Conservation (phyloP, 2,329 filamentous ascomycete species). For the Ceratocystis harringtonii region DNA sequence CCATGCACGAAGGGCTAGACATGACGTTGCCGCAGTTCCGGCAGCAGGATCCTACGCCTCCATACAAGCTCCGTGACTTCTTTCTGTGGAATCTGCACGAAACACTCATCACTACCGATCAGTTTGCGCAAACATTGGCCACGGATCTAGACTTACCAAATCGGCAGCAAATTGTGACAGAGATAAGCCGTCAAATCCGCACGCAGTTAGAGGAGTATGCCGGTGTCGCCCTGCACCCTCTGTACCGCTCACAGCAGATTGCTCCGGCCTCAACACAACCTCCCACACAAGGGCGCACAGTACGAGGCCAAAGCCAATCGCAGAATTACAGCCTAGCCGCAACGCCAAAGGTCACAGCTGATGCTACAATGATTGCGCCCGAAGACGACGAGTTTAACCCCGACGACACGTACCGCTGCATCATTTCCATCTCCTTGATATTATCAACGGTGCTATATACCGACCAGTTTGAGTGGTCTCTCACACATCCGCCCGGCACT, state of each 20-base stretch:
- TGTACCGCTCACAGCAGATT: constrained; percentile 53
- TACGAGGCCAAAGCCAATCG: constrained; percentile 1
- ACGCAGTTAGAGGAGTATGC: constrained; percentile 94
- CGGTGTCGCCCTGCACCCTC: constrained; percentile 78
- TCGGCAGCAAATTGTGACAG: constrained; percentile 49
- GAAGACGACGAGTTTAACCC: constrained; percentile 57
- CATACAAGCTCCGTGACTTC: constrained; percentile 82
- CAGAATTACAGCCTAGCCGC: neutral
- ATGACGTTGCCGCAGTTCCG: constrained; percentile 65
- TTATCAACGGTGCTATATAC: constrained; percentile 83
- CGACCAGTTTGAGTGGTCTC: constrained; percentile 95
- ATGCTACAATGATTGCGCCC: constrained; percentile 42
- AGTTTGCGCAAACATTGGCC: constrained; percentile 81
- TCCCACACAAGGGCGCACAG: constrained; percentile 16
- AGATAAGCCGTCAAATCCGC: constrained; percentile 87
- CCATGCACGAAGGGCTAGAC: constrained; percentile 38
- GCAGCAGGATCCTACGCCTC: constrained; percentile 61
- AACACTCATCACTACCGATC: constrained; percentile 81
- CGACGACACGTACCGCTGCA: constrained; percentile 87
- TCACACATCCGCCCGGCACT: constrained; percentile 79
- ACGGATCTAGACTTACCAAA: constrained; percentile 87
- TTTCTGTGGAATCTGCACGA: constrained; percentile 98
- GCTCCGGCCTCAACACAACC: constrained; percentile 17
- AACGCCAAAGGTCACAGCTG: constrained; percentile 47
- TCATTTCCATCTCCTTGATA: constrained; percentile 82